Base-by-base conservation (phyloP, 805 yeast species). In the Candida taoyuanica region DNA sequence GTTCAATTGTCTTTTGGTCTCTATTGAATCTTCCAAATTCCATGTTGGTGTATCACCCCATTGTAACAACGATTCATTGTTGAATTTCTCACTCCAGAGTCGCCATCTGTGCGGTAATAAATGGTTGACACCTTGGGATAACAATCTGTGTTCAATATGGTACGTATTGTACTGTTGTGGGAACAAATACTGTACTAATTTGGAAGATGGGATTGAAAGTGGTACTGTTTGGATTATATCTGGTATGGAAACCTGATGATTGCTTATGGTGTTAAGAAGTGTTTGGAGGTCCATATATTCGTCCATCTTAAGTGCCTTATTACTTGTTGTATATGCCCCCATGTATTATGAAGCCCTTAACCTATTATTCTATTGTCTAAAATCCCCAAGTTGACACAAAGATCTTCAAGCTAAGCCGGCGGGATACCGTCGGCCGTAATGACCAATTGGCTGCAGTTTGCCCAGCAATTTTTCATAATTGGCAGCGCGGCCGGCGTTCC, bases 211-310 rank as follows among this genome's bases (percentile, higher is more conserved):
- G 2, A 41, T 13, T 7, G 11, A 21, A 21, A 21, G 7, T 21
- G 25, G 7, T 21, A 7, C 7, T 21, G 7, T 12, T 21, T 21
- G 7, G 11, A 21, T 21, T 7, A 8, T 21, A 21, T 21, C 16
- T 21, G 9, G 30, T 14, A 8, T 20, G 15, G 23, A 18, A 9
- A 18, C 12, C n/a, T n/a, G n/a, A n/a, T 37, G 40, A 31, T 41
- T 41, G 15, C 23, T 34, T 15, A 41, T 41, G 5, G 44, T 41
- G 31, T 37, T 41, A 33, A 41, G 34, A 28, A 41, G 27, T 3
- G 41, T 41, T 26, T 33, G 33, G 11, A 37, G 5, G 8, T 36
- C 44, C 5, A 29, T 29, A 17, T 17, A n/a, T n/a, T n/a, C n/a
- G n/a, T n/a, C n/a, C n/a, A n/a, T n/a, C n/a, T n/a, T n/a, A n/a